Evolutionary conservation across 2,329 filamentous ascomycete species (phyloP), one percentile per base, ranked within the genome.

Genomic region (Beauveria medogensis): DNA sequence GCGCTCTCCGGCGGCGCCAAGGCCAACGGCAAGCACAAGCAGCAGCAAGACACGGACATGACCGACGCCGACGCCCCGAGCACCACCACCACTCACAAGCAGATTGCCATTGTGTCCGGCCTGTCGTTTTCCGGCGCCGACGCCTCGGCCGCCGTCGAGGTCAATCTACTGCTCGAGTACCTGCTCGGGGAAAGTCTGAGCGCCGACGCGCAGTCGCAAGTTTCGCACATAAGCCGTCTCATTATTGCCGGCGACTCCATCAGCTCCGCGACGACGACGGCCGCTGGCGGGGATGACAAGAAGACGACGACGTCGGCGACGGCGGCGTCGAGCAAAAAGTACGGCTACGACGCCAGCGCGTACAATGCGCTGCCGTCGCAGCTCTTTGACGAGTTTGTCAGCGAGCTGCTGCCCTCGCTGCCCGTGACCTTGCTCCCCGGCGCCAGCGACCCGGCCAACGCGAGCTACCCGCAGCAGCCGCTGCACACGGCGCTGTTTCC

Each of bases 401-500:
- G 88, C 1, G 82, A 88, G 52, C 79, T 99, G 14, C 83, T 99
- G 3, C 92, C 92, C 2, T 89, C 88, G 18, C 84, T 99, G 28
- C 92, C 94, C 3, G 80, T 99, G 59, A 99, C 94, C 0, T 78
- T 99, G 20, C 82, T 99, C 64, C 91, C 95, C 0, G 94, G 94
- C 18, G 83, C 82, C 18, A 81, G 83, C 37, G 95, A 99, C 72
- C 92, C 94, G 0, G 92, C 94, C 55, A 96, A 96, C 69, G 85
- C 90, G 57, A 89, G 90, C 64, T 84, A 96, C 30, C 94, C 94
- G 0, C 94, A 99, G 70, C 94, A 97, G 72, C 89, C 91, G 1
- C 89, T 99, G 55, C 94, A 99, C 73, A 80, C 90, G 5, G 93
- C 94, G 63, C 91, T 99, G 84, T 94, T 99, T 67, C 89, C 91